Base-by-base conservation (phyloP, 2,329 filamentous ascomycete genomes). In the Acephala macrosclerotiorum region DNA sequence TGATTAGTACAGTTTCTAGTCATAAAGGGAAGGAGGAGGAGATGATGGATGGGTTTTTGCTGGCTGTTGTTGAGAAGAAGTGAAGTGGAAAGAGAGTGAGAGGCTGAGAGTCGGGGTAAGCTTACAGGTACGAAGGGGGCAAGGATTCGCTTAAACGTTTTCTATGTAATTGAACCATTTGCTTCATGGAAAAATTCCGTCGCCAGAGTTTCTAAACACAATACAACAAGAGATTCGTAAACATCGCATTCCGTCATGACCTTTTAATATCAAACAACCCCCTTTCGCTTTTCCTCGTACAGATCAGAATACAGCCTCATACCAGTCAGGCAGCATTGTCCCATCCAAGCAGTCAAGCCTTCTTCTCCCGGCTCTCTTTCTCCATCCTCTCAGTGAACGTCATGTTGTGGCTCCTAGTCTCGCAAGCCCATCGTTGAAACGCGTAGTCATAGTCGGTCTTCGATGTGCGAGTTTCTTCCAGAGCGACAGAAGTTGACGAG, bases 31-130 rank as follows among this genome's bases (percentile, higher is more conserved):
- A 33, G 29, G 29, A 33, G 29, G 29, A 33, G 51, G 26, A 26
- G 9, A 53, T 53, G 47, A 53, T 26, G 47, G 47, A 53, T 25
- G 47, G 26, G 26, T 29, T 53, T 26, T 26, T 53, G 47, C 12
- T 25, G 47, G 47, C 47, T 12, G 40, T 42, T 42, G 40, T 42
- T 16, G 40, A 42, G 40, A 42, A 18, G 40, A 42, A 42, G 40
- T 42, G 40, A 42, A 33, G 29, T 9, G 29, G 29, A n/a, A n/a
- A n/a, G 29, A 33, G 29, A 33, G 29, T 33, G 29, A 4, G 29
- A 33, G 29, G 29, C 9, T 33, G 29, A 33, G 29, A 33, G 29
- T n/a, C n/a, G n/a, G n/a, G n/a, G n/a, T n/a, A n/a, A n/a, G n/a
- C n/a, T n/a, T n/a, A n/a, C n/a, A n/a, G n/a, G n/a, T n/a, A n/a